Evolutionary conservation across 805 yeast genomes (phyloP).

Genomic region (Hanseniaspora lindneri): DNA sequence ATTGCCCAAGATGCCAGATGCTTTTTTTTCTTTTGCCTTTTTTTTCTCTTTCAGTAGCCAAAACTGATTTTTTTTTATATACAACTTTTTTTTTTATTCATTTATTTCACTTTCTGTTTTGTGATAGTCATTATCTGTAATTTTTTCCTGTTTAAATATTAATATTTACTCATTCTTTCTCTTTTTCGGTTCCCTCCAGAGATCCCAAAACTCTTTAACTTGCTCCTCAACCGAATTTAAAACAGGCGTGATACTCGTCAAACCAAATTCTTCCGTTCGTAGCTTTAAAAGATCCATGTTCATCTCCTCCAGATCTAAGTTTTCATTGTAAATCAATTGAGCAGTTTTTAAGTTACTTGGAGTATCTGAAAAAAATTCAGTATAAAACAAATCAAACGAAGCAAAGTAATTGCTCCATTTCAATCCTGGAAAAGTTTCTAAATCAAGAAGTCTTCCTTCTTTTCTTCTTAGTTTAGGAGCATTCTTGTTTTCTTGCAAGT

Average conservation of each 20-base stretch:
- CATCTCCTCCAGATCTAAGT: slow-evolving; percentile 2
- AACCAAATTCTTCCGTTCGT: neutral
- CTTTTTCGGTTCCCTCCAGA: slow-evolving; percentile 11
- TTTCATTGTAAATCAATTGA: neutral
- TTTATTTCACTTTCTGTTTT: no score
- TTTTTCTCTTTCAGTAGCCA: neutral
- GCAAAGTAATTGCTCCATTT: slow-evolving; percentile 44
- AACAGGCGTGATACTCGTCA: neutral
- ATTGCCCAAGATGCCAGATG: slow-evolving; percentile 45
- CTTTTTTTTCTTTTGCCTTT: slow-evolving; percentile 28
- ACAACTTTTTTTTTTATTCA: slow-evolving; percentile 43
- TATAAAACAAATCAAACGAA: slow-evolving; percentile 35
- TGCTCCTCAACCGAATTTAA: neutral
- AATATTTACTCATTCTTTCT: neutral
- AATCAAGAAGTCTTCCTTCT: slow-evolving; percentile 50
- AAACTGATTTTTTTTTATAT: neutral
- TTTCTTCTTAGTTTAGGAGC: slow-evolving; percentile 77
- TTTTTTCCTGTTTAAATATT: no score
- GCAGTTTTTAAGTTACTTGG: neutral
- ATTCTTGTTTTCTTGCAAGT: slow-evolving; percentile 68
- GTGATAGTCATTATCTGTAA: no score
- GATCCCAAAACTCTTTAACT: neutral
- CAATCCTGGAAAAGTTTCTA: slow-evolving; percentile 48
- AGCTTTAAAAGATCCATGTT: neutral
- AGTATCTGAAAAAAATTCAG: neutral